Base-by-base conservation (phyloP, 208 protist species). In the Wallacemonas sp. region DNA sequence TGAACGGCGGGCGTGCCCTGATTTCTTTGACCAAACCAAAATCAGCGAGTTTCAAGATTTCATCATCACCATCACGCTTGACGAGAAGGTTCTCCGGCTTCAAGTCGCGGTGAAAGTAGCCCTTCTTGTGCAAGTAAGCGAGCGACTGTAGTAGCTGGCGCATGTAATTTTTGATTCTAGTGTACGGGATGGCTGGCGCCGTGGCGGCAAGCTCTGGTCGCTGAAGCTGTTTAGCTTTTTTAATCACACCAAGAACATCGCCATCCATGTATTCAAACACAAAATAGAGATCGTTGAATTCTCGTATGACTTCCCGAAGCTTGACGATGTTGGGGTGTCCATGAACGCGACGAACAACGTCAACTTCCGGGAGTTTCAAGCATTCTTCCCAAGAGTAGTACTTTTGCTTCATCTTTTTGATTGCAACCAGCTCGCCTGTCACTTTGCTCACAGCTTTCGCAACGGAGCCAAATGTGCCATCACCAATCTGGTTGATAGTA, bases 381-480 rank as follows among this genome's bases (percentile, higher is more conserved):
- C 97, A 99, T 68, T 99, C 98, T 17, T 99, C 92, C 96, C 96
- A 99, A 11, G 87, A 92, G 73, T 96, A 98, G 68, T 95, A 99
- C 77, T 97, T 98, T 74, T 96, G 90, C 75, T 99, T 99, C 97
- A 99, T 99, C 66, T 97, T 97, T 75, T 99, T 99, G 31, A 99
- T 98, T 19, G 98, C 98, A 2, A 99, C 97, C 3, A 98, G 62
- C 62, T 99, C 96, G 8, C 88, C 88, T 0, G 79, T 98, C 30
- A 93, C 75, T 27, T 88, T 96, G 72, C 96, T 87, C 9, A 94
- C 66, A 22, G 93, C 97, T 72, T 97, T 97, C 2, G 91, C 72
- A 15, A 99, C 98, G 28, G 86, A 88, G 27, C 98, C 98, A 70
- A 98, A 99, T 11, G 97, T 97, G 27, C 98, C 98, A 81, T 99